Evolutionary conservation across 2,329 filamentous ascomycete genomes (phyloP).

Genomic region (Apiospora sp.): DNA sequence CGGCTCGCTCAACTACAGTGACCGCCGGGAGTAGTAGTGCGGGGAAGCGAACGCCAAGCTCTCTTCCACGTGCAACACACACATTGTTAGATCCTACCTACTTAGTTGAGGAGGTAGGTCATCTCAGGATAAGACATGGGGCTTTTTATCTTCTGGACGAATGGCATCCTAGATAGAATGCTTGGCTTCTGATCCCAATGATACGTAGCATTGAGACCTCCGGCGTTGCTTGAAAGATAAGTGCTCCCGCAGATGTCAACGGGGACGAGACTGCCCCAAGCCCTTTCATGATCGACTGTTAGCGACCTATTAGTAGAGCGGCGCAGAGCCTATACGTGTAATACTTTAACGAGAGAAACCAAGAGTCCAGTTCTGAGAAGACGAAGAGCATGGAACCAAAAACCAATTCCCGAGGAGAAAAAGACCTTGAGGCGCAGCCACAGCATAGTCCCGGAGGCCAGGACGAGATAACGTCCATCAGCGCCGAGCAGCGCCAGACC

Average conservation of each 20-base stretch:
- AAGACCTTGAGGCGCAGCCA: neutral
- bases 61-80: neutral
- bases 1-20: neutral
- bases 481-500: slow-evolving; percentile 7
- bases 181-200: neutral
- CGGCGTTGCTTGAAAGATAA: neutral
- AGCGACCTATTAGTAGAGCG: neutral
- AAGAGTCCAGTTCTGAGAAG: neutral
- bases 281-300: neutral
- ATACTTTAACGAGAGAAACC: neutral
- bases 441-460: neutral
- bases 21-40: neutral
- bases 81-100: neutral
- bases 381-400: neutral
- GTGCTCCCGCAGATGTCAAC: neutral
- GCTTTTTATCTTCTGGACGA: neutral
- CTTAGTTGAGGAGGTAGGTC: neutral
- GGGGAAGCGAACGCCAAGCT: slow-evolving; percentile 18
- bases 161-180: neutral
- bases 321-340: neutral
- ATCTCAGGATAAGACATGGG: neutral
- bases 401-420: neutral
- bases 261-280: neutral
- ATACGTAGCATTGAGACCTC: neutral
- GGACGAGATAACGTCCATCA: neutral